These are phyloP conservation scores for Teratosphaeria epicoccoides DNA, from an alignment of 2,329 filamentous ascomycete species.

Conservation along the genomic window DNA sequence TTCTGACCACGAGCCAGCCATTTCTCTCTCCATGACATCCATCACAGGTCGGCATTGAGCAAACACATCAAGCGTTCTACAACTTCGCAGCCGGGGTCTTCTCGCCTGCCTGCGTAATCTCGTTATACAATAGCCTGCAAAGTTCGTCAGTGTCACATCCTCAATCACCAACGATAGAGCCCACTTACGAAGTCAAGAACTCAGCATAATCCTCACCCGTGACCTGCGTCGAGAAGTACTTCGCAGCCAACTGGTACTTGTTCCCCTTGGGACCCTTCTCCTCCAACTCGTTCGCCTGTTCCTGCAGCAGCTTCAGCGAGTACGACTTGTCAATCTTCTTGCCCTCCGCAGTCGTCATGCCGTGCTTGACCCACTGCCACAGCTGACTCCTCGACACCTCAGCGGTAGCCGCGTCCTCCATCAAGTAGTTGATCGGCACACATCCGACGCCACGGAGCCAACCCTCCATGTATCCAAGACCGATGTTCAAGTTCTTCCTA, in stretches of 20 bases:
- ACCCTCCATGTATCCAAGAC: conserved; percentile 95
- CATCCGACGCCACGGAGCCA: conserved; percentile 93
- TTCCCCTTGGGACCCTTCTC: conserved; percentile 72
- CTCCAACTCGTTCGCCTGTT: conserved; percentile 68
- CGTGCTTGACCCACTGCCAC: conserved; percentile 84
- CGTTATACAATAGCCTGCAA: conserved; percentile 67
- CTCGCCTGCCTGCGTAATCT: conserved; percentile 65
- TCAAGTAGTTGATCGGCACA: conserved; percentile 93
- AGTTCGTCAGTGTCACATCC: conserved; percentile 10
- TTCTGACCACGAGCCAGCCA: background rate
- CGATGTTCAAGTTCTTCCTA: conserved; percentile 94
- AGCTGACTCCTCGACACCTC: conserved; percentile 91
- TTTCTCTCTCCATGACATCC: background rate
- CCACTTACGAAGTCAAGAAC: conserved; percentile 72
- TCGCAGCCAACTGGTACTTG: conserved; percentile 80
- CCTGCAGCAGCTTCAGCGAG: conserved; percentile 72
- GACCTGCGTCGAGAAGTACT: conserved; percentile 87
- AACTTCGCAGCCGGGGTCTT: conserved; percentile 45
- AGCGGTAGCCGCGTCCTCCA: conserved; percentile 96
- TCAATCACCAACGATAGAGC: conserved; percentile 3
- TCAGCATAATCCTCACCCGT: conserved; percentile 97
- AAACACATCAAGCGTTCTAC: conserved; percentile 13
- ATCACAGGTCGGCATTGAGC: background rate
- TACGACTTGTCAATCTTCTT: conserved; percentile 91
- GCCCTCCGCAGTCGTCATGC: conserved; percentile 69